phyloP scores from a whole-genome alignment of 2,329 filamentous ascomycete genomes.

The Fusarium tricinctum region DNA sequence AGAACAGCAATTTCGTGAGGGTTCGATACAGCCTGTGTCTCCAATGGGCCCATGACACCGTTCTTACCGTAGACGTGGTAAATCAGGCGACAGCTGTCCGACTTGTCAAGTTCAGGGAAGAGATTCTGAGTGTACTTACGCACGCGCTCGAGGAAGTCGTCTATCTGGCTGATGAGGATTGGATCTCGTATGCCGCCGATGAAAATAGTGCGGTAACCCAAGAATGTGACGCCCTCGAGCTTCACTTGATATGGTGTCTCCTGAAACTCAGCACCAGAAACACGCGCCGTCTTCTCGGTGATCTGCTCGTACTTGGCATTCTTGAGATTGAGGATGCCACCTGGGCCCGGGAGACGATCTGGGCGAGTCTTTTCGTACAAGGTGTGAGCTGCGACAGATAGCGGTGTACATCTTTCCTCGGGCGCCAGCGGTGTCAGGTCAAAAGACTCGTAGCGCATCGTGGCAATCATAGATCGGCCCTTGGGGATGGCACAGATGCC shows the following conservation, averaged over 20 bases:
- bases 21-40: constrained; percentile 37
- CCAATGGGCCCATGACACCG: constrained; percentile 52
- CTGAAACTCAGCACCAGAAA: constrained; percentile 57
- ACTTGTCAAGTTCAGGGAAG: constrained; percentile 41
- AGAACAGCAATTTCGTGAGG: constrained; percentile 61
- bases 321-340: constrained; percentile 60
- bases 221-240: constrained; percentile 60
- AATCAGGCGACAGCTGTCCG: constrained; percentile 55
- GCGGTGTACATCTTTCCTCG: constrained; percentile 59
- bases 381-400: constrained; percentile 65
- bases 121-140: constrained; percentile 42
- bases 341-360: constrained; percentile 63
- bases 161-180: constrained; percentile 60
- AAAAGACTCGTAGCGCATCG: constrained; percentile 60
- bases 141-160: constrained; percentile 53
- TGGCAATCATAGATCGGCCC: constrained; percentile 57
- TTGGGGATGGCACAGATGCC: constrained; percentile 63
- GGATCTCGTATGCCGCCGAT: constrained; percentile 63
- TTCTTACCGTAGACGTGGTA: constrained; percentile 62
- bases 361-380: constrained; percentile 68
- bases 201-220: constrained; percentile 61
- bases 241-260: constrained; percentile 61
- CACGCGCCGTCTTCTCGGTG: constrained; percentile 53
- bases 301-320: constrained; percentile 59
- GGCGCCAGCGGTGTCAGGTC: constrained; percentile 60